Evolutionary conservation across 2,329 filamentous ascomycete species (phyloP), one percentile per base, ranked within the genome.

Genomic region (Alternaria triticina): DNA sequence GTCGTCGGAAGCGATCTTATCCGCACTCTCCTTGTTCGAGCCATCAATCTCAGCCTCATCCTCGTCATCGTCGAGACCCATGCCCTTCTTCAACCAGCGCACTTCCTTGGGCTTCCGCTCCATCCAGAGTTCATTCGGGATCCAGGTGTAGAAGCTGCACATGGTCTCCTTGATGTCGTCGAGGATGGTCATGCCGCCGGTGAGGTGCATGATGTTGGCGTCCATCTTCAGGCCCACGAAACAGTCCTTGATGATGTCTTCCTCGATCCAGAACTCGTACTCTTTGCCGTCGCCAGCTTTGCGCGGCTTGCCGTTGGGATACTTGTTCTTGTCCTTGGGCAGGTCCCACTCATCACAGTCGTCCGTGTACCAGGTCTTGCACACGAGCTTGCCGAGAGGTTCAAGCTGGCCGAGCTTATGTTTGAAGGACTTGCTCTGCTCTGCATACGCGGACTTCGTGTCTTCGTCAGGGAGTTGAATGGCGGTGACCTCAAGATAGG

Each of bases 251-350:
- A 91, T 79, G 3, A 88, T 76, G 5, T 84, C 77, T 25, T 88
- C 86, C 64, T 97, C 94, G 4, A 97, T 74, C 72, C 91, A 88
- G 67, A 96, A 90, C 12, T 77, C 75, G 65, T 82, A 80, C 49
- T 82, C 83, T 46, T 61, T 69, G 40, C 86, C 82, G 15, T 78
- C 70, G 8, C 63, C 63, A 11, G 59, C 57, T 61, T 61, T 66
- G 8, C 62, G 54, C 25, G 70, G 69, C 49, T 70, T 70, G 17
- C 70, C 72, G 8, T 67, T 54, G 4, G 71, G 70, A 55, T 75
- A 74, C 49, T 72, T 76, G 20, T 23, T 69, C 33, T 70, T 71
- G n/a, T 65, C 69, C 57, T 62, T 72, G 8, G 80, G 80, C 2
- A 82, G 68, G 55, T 83, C 82, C 60, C 74, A 79, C 43, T 78